phyloP scores from a whole-genome alignment of 768 basidiomycete species.

The Amanita rimosa region DNA sequence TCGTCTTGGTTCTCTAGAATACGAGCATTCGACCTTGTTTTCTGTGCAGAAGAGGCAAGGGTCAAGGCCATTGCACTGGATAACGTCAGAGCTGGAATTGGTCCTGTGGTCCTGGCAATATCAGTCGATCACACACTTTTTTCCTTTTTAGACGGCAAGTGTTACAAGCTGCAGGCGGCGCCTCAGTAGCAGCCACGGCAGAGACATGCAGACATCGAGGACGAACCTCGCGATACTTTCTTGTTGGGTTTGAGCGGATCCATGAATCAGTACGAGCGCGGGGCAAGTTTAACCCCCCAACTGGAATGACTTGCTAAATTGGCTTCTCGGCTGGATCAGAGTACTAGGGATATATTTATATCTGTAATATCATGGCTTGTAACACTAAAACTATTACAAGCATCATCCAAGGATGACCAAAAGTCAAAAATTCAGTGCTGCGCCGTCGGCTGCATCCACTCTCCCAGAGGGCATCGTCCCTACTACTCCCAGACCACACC shows the following conservation, averaged over 20 bases:
- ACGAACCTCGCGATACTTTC: constrained; percentile 6
- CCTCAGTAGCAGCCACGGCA: neutral
- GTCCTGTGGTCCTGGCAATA: too few relatives aligned
- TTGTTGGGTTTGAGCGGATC: constrained; percentile 4
- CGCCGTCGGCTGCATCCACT: neutral
- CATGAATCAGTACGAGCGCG: neutral
- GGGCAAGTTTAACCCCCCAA: constrained; percentile 1
- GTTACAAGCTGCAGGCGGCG: constrained; percentile 14
- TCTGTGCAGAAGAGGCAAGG: constrained; percentile 19
- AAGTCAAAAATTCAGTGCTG: constrained; percentile 3
- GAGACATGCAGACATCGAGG: too few relatives aligned
- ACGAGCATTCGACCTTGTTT: constrained; percentile 17
- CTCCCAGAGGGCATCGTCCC: constrained; percentile 4
- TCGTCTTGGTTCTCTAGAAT: constrained; percentile 18
- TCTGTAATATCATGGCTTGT: too few relatives aligned
- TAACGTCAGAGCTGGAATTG: too few relatives aligned
- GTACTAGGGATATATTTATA: neutral
- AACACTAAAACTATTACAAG: too few relatives aligned
- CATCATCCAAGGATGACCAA: constrained; percentile 2
- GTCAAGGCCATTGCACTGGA: constrained; percentile 19
- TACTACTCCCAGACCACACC: neutral
- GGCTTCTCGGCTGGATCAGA: neutral
- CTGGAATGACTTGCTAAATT: neutral
- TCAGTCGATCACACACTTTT: constrained; percentile 11
- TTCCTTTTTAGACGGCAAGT: constrained; percentile 21